These are phyloP conservation scores for Blumeria graminis DNA, from an alignment of 2,329 filamentous ascomycete genomes.

Conservation along the genomic window DNA sequence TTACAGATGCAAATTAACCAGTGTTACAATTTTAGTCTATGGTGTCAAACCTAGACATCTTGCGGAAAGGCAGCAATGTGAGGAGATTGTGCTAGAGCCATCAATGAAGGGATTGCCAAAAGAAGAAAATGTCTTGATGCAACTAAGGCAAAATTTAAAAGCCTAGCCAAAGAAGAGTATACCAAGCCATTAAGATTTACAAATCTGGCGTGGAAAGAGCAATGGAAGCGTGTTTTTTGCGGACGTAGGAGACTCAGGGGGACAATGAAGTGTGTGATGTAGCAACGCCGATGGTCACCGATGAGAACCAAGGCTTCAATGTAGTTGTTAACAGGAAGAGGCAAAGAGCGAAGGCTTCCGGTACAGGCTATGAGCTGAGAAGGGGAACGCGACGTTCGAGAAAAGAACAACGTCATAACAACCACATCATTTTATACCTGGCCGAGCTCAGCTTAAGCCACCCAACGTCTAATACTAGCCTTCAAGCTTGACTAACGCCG, in stretches of 20 bases:
- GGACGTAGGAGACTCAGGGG: neutral
- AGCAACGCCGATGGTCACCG: neutral
- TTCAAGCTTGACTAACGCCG: too few relatives aligned
- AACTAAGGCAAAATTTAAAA: too few relatives aligned
- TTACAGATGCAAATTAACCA: neutral
- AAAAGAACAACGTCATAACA: too few relatives aligned
- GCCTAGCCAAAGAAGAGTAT: neutral
- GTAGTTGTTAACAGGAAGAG: neutral
- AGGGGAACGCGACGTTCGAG: too few relatives aligned
- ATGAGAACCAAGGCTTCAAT: neutral
- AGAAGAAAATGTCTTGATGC: too few relatives aligned
- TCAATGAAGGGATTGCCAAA: too few relatives aligned
- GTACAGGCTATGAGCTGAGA: too few relatives aligned
- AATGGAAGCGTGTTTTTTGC: neutral
- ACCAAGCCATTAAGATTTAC: neutral
- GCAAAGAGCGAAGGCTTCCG: too few relatives aligned
- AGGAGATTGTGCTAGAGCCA: neutral
- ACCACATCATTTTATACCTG: too few relatives aligned
- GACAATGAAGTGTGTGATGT: neutral
- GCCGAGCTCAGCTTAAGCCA: too few relatives aligned
- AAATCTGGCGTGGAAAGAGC: neutral
- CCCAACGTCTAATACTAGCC: too few relatives aligned
- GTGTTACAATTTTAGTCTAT: neutral
- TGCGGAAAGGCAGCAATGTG: neutral
- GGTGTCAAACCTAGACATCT: neutral